A percentile compares a stretch with the other conserved stretches of the same genome.
Evolutionary conservation across 768 basidiomycete species (phyloP).

Genomic region (Neoboletus subvelutipes): DNA sequence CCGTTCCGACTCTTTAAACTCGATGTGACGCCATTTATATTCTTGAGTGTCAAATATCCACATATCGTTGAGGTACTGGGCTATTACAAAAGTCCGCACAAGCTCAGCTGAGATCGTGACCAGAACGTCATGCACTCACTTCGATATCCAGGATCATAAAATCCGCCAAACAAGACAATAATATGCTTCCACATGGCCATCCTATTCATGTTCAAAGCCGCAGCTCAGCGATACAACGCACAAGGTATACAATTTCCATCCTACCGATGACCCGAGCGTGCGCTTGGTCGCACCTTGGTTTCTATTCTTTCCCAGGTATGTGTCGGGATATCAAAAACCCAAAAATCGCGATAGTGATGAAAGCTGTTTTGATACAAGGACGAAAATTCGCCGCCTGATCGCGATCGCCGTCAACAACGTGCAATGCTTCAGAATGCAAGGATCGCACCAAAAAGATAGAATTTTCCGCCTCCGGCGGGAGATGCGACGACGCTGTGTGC

Average conservation of each 20-base stretch:
- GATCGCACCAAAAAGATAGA: conserved; percentile 72
- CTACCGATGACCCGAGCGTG: conserved; percentile 80
- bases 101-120: background rate
- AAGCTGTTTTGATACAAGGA: conserved; percentile 80
- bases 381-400: conserved; percentile 79
- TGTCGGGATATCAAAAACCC: conserved; percentile 78
- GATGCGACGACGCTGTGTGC: conserved; percentile 81
- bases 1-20: conserved; percentile 66
- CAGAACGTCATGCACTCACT: conserved; percentile 41
- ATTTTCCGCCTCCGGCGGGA: conserved; percentile 78
- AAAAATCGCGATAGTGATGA: conserved; percentile 88
- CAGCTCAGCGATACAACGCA: background rate
- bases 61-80: conserved; percentile 78
- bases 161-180: conserved; percentile 86
- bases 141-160: conserved; percentile 81
- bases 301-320: conserved; percentile 89
- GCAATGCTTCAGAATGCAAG: background rate
- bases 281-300: conserved; percentile 75
- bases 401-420: background rate
- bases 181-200: conserved; percentile 91
- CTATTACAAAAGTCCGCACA: conserved; percentile 34
- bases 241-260: background rate
- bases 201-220: conserved; percentile 34
- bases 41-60: conserved; percentile 87
- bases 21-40: conserved; percentile 81